Evolutionary conservation across 805 yeast genomes (phyloP), one percentile per base, ranked within the genome.

Genomic region (Candida tallmaniae): DNA sequence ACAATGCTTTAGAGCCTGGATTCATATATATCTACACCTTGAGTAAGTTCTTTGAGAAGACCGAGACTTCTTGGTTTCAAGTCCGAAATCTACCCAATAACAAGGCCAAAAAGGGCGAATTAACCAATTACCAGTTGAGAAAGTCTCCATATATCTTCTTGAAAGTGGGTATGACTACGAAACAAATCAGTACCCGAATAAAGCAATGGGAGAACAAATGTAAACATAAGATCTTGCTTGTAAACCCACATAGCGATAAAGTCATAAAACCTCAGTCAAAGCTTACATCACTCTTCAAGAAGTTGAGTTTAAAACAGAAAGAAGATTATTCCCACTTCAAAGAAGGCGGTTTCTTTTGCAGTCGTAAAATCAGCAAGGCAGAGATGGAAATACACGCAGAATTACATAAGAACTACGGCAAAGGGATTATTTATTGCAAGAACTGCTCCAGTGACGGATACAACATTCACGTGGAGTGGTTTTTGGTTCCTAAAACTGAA

Each of bases 121-220:
- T 69, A 56, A 41, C 48, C 2, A 44, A 46, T 7, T 65, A 68
- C 42, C 48, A 67, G 24, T 56, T 73, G 2, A 57, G 55, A 14
- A 53, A 57, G 23, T 56, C 62, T 21, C 45, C 52, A n/a, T 54
- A 59, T 29, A 57, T 70, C 3, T 51, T 76, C 11, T 51, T 76
- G 12, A 76, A 76, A 42, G 65, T 76, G 1, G 82, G 82, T 1
- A 73, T 59, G 61, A 76, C 82, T 2, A 65, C 75, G 0, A 68
- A 65, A 34, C 52, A 61, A 0, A 76, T 74, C 1, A 42, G 42
- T 2, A 42, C 44, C 5, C 51, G 82, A 27, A 46, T 76, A 13
- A 48, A 48, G 25, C 80, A 76, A 45, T 76, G 82, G 82, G 65
- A 61, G 46, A 59, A 52, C 8, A 69, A 73, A 44, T 76, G 82